Evolutionary conservation across 2,329 filamentous ascomycete species (phyloP), one percentile per base, ranked within the genome.

Genomic region (Rutstroemia sp.): DNA sequence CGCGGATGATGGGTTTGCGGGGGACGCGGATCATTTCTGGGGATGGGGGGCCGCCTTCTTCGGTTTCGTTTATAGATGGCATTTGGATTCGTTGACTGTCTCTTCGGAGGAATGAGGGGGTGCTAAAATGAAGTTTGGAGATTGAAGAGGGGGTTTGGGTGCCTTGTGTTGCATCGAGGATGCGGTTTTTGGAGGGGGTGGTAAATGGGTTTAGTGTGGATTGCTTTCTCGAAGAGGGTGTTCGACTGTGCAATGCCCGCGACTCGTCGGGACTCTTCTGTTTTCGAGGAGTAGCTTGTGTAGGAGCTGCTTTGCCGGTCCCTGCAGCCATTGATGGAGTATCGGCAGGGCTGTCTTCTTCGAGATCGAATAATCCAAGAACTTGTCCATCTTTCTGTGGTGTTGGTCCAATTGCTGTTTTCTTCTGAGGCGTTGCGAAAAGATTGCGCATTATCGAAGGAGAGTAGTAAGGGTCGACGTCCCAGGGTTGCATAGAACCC

Each of bases 301-400:
- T 69, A 61, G 69, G 64, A 17, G 12, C 38, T 44, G n/a, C 12
- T 21, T 38, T 55, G 16, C 46, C 38, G 6, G 62, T 46, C 16
- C 57, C 46, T 1, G 23, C 36, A 17, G 16, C 25, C 50, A 34
- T 40, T 4, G 27, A 38, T 3, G 65, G 65, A 14, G 63, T 61
- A 21, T 78, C 78, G 1, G 80, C 78, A 5, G 78, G 78, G 34
- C 56, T 57, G 44, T 75, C 73, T 56, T 80, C 76, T 25, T 75
- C 73, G 7, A 90, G 73, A 66, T 92, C 89, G 67, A 94, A 94
- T 17, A 94, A 73, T 4, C 89, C 88, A 2, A 94, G 76, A 1
- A 91, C 84, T 19, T 82, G 81, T 27, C 89, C 89, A 68, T 92
- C 87, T 59, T 84, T 83, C 66, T 92, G 89, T 3, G 89, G 89